Conservation (phyloP, 257 asterid genomes). For the Penstemon newberryi region DNA sequence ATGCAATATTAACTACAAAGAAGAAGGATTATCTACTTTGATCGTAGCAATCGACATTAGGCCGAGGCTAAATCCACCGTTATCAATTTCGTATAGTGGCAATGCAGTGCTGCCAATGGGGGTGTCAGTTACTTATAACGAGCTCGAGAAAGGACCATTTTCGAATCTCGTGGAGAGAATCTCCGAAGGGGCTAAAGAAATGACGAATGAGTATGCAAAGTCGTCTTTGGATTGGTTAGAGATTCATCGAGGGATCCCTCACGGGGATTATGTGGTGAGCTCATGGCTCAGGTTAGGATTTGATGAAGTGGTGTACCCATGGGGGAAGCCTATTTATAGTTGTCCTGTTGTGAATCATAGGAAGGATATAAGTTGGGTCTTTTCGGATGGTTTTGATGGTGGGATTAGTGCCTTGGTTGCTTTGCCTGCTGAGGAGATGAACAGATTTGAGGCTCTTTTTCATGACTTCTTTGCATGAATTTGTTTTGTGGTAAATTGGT, state of each 20-base stretch:
- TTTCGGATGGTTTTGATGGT: constrained; percentile 37
- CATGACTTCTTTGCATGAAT: constrained; percentile 18
- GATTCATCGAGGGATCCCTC: constrained; percentile 46
- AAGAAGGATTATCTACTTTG: constrained; percentile 31
- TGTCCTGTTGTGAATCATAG: constrained; percentile 51
- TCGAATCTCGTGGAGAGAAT: constrained; percentile 37
- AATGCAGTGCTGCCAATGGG: constrained; percentile 44
- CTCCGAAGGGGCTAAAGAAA: constrained; percentile 34
- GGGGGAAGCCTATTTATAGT: constrained; percentile 52
- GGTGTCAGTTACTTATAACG: constrained; percentile 35
- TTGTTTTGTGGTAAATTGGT: no score
- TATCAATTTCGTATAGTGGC: constrained; percentile 41
- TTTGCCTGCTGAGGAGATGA: constrained; percentile 46
- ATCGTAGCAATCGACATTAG: constrained; percentile 46
- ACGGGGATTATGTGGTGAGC: constrained; percentile 47
- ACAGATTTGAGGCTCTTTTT: constrained; percentile 39
- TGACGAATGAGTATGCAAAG: constrained; percentile 47
- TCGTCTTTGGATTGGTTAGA: constrained; percentile 57
- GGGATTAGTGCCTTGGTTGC: constrained; percentile 50
- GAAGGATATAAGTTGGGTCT: constrained; percentile 45
- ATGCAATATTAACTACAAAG: background rate
- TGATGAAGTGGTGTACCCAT: constrained; percentile 41
- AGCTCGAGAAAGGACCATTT: constrained; percentile 44
- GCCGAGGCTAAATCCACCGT: constrained; percentile 40
- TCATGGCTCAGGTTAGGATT: constrained; percentile 59